phyloP scores from a whole-genome alignment of 2,329 filamentous ascomycete species.

The Trichoderma aggressivum region DNA sequence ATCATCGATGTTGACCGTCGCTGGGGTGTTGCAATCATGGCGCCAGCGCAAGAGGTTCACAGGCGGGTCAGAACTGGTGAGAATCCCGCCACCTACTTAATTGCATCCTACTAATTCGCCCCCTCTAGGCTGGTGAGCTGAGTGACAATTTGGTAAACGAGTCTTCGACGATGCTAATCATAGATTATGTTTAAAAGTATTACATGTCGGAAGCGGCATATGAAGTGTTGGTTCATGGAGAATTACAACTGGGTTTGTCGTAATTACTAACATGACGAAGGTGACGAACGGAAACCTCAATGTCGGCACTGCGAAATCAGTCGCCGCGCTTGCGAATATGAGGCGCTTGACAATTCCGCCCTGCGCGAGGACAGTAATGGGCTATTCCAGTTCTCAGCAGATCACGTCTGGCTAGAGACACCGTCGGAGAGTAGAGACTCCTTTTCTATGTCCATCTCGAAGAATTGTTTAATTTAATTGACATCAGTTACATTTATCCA shows the following conservation, averaged over 20 bases:
- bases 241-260: background rate
- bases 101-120: background rate
- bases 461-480: background rate
- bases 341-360: background rate
- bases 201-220: conserved; percentile 2
- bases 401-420: background rate
- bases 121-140: background rate
- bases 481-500: background rate
- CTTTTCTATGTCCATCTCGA: background rate
- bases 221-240: background rate
- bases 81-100: background rate
- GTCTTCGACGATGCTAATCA: background rate
- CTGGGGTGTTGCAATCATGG: background rate
- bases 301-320: background rate
- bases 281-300: background rate
- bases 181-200: background rate
- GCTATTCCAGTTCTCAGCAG: background rate
- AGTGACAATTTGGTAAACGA: background rate
- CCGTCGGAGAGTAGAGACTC: background rate
- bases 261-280: background rate
- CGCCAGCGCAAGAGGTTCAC: conserved; percentile 1
- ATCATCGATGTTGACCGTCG: background rate
- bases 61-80: background rate
- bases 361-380: background rate
- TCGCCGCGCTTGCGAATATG: background rate